A percentile compares a stretch with the other conserved stretches of the same genome.
Evolutionary conservation across 345 rosid species (phyloP).

Genomic region (Schrenkiella parvula): DNA sequence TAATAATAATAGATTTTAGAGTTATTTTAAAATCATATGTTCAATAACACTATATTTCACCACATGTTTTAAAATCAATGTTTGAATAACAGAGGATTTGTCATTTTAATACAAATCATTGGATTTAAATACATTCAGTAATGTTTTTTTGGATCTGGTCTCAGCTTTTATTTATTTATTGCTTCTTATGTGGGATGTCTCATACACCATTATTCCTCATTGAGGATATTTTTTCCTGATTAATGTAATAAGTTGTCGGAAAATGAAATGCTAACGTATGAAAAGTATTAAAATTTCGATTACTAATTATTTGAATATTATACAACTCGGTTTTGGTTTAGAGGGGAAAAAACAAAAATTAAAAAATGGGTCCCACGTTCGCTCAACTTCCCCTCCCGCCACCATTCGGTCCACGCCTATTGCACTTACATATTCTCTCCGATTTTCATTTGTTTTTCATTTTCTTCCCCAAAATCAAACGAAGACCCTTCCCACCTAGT

Average conservation of each 20-base stretch:
- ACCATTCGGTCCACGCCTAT: conserved; percentile 21
- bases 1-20: too few species aligned
- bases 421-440: conserved; percentile 16
- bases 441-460: background rate
- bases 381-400: conserved; percentile 37
- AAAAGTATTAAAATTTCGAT: background rate
- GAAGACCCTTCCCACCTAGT: background rate
- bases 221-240: background rate
- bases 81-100: too few species aligned
- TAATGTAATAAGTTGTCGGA: background rate
- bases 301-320: background rate
- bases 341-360: background rate
- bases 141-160: too few species aligned
- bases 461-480: background rate
- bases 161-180: too few species aligned
- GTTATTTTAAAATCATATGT: too few species aligned
- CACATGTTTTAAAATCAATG: too few species aligned
- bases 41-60: too few species aligned
- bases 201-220: background rate
- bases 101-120: too few species aligned
- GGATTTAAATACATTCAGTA: too few species aligned
- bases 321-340: background rate
- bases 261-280: background rate
- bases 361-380: conserved; percentile 29
- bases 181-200: too few species aligned